Evolutionary conservation across 169 alveolate species (phyloP).

Genomic region (Eimeria necatrix): DNA sequence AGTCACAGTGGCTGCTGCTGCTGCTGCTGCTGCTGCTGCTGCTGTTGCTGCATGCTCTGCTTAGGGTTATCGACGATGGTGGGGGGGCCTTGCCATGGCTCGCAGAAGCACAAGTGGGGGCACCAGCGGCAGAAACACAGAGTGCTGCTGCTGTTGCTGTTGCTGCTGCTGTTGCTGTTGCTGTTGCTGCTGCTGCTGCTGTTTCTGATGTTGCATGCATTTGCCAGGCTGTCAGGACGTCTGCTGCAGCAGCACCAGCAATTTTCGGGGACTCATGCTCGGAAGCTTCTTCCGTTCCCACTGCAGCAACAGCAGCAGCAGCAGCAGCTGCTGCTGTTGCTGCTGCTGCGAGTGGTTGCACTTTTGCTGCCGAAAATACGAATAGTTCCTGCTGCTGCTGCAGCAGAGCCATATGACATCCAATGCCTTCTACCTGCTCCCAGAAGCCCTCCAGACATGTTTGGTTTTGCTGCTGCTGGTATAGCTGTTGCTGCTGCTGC

Average conservation of each 20-base stretch:
- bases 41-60: neutral
- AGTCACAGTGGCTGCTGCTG: neutral
- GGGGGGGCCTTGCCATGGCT: neutral
- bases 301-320: slow-evolving; percentile 15
- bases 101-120: neutral
- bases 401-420: neutral
- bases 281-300: neutral
- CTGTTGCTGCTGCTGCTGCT: slow-evolving; percentile 22
- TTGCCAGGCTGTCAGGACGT: neutral
- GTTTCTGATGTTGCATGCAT: neutral
- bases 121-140: neutral
- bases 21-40: neutral
- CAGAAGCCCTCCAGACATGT: slow-evolving; percentile 19
- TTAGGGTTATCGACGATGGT: neutral
- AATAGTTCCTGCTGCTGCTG: slow-evolving; percentile 14
- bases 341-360: neutral
- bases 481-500: slow-evolving; percentile 29
- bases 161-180: neutral
- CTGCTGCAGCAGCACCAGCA: neutral
- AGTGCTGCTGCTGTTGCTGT: neutral
- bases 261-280: neutral
- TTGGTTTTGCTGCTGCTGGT: slow-evolving; percentile 18
- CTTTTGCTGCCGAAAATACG: slow-evolving; percentile 17
- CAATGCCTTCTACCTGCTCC: slow-evolving; percentile 18
- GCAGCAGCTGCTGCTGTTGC: slow-evolving; percentile 27